Evolutionary conservation across 805 yeast genomes (phyloP).

Genomic region (Candida arabinofermentans): DNA sequence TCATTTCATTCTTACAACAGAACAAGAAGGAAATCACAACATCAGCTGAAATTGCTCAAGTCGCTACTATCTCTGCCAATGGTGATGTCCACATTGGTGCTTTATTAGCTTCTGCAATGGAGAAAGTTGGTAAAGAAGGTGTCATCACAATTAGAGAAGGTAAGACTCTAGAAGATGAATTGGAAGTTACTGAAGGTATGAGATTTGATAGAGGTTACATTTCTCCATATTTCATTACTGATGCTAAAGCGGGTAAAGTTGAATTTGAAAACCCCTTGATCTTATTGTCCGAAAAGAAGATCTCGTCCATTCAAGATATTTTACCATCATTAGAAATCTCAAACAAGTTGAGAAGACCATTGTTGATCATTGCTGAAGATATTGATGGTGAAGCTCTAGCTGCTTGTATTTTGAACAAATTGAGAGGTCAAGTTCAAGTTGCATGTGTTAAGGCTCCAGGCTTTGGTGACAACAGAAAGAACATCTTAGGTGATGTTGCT

Average conservation of each 20-base stretch:
- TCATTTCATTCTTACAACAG: slow-evolving; percentile 74
- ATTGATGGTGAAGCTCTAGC: slow-evolving; percentile 98
- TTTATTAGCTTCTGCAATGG: slow-evolving; percentile 93
- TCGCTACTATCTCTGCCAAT: slow-evolving; percentile 95
- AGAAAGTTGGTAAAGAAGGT: slow-evolving; percentile 98
- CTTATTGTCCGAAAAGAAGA: slow-evolving; percentile 87
- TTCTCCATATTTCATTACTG: slow-evolving; percentile 94
- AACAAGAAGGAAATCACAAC: slow-evolving; percentile 93
- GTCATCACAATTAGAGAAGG: slow-evolving; percentile 98
- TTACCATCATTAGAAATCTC: slow-evolving; percentile 91
- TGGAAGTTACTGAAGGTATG: slow-evolving; percentile 98
- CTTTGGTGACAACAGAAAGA: slow-evolving; percentile 97
- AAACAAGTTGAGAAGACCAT: slow-evolving; percentile 89
- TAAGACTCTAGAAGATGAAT: slow-evolving; percentile 92
- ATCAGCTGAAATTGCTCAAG: slow-evolving; percentile 94
- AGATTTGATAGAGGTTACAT: slow-evolving; percentile 96
- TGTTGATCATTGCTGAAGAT: slow-evolving; percentile 91
- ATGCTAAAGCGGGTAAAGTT: slow-evolving; percentile 87
- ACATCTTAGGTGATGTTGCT: slow-evolving; percentile 93
- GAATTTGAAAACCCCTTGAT: slow-evolving; percentile 93
- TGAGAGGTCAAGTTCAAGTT: slow-evolving; percentile 97
- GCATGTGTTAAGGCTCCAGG: slow-evolving; percentile 99
- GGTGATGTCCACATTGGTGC: slow-evolving; percentile 92
- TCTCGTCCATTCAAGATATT: slow-evolving; percentile 84
- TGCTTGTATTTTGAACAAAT: slow-evolving; percentile 93